Base-by-base conservation (phyloP, 1,284 basidiomycete species). In the Malassezia yamatoensis region DNA sequence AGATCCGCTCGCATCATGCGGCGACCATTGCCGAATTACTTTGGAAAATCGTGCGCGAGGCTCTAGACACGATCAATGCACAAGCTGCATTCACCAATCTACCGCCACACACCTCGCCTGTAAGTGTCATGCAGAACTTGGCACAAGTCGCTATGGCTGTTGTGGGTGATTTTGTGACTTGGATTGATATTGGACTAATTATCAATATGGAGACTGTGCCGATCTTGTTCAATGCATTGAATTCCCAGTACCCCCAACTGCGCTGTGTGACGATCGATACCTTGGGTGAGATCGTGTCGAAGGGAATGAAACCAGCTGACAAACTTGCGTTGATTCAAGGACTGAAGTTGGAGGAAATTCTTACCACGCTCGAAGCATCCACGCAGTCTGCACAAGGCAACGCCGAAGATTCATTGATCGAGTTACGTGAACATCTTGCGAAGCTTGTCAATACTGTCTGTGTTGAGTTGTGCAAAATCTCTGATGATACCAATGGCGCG, bases 181-280 rank as follows among this genome's bases (percentile, higher is more conserved):
- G 94, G 94, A 87, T 98, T 67, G 96, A 99, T 73, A 91, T 99
- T 69, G 88, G 88, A 67, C 80, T 98, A 55, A 88, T 94, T 32
- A 86, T 99, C 59, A 96, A 90, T 1, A 88, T 87, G 20, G 83
- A 83, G 10, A 90, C 90, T 0, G 83, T 98, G 29, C 83, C 85
- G 6, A 78, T 98, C 45, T 81, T 96, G 47, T 93, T 90, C 75
- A 83, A 81, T 40, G 80, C 94, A 29, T 82, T 98, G 41, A 67
- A 73, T 35, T 46, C 63, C 13, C 43, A 42, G 20, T 52, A 64
- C 40, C 56, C 88, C 18, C 80, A 85, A 1, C 54, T 74, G 41
- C 86, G 91, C 35, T 79, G 89, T 15, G 86, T 90, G 0, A 85
- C 91, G 0, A 85, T 85, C 15, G 82, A 82, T 33, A 83, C 91